A percentile compares a stretch with the other conserved stretches of the same genome.
These are phyloP conservation scores for Thermochaetoides thermophila DNA, from an alignment of 495 filamentous ascomycete genomes.

Conservation along the genomic window DNA sequence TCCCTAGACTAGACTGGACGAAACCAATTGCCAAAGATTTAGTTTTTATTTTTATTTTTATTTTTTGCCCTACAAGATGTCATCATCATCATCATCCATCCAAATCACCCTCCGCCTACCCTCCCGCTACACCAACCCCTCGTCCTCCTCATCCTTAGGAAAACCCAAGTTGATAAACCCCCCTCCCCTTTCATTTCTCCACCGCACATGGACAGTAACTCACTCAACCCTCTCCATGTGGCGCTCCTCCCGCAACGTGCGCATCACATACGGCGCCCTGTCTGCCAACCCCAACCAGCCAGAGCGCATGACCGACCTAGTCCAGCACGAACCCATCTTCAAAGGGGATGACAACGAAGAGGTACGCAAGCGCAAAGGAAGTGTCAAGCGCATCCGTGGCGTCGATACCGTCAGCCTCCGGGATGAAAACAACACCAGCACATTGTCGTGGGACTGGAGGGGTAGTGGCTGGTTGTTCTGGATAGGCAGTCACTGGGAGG, in stretches of 20 bases:
- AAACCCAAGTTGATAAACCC: conserved; percentile 21
- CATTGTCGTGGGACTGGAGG: conserved; percentile 60
- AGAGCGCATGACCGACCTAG: conserved; percentile 47
- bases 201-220: conserved; percentile 58
- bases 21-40: too few species aligned
- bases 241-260: conserved; percentile 54
- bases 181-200: conserved; percentile 44
- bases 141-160: conserved; percentile 11
- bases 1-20: too few species aligned
- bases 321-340: conserved; percentile 42
- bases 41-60: too few species aligned
- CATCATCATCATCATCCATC: not conserved
- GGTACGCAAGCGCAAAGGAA: too few species aligned
- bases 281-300: conserved; percentile 13
- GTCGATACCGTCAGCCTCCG: conserved; percentile 39
- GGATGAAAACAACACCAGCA: conserved; percentile 23
- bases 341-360: too few species aligned
- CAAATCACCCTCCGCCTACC: conserved; percentile 26
- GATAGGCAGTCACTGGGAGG: conserved; percentile 55
- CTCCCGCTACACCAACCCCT: conserved; percentile 25
- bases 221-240: conserved; percentile 68
- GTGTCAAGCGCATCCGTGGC: conserved; percentile 43
- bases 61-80: not conserved
- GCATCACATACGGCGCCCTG: conserved; percentile 51
- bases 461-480: conserved; percentile 54